Evolutionary conservation across 140 eudicot genomes (phyloP).

Genomic region (Stevia rebaudiana): DNA sequence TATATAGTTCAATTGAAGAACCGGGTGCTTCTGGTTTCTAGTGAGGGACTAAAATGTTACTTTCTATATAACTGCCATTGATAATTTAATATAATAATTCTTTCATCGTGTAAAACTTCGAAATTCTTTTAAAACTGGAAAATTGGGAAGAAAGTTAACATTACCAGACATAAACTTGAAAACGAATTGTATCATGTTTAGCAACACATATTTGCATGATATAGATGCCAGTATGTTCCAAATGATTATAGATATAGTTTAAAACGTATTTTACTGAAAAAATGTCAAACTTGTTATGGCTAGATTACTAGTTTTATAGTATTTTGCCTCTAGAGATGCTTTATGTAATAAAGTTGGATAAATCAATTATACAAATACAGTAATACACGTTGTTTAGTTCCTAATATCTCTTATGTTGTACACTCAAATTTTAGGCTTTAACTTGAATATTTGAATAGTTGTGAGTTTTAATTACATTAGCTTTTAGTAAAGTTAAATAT

Average conservation of each 20-base stretch:
- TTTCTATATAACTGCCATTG: not conserved
- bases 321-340: not conserved
- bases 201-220: not conserved
- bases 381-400: not conserved
- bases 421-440: not conserved
- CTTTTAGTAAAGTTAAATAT: too few relatives aligned
- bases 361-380: not conserved
- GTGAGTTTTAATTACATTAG: not conserved
- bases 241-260: not conserved
- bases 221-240: not conserved
- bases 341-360: not conserved
- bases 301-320: too few relatives aligned
- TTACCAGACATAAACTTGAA: not conserved
- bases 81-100: not conserved
- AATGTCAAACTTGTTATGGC: too few relatives aligned
- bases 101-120: too few relatives aligned
- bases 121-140: too few relatives aligned
- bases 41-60: not conserved
- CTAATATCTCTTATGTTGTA: not conserved
- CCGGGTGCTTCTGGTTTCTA: not conserved
- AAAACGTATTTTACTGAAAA: not conserved
- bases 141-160: not conserved
- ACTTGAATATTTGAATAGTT: not conserved
- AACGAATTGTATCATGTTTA: not conserved
- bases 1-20: not conserved